Evolutionary conservation across 1,284 basidiomycete genomes (phyloP).

Genomic region (Veloboletus limbatus): DNA sequence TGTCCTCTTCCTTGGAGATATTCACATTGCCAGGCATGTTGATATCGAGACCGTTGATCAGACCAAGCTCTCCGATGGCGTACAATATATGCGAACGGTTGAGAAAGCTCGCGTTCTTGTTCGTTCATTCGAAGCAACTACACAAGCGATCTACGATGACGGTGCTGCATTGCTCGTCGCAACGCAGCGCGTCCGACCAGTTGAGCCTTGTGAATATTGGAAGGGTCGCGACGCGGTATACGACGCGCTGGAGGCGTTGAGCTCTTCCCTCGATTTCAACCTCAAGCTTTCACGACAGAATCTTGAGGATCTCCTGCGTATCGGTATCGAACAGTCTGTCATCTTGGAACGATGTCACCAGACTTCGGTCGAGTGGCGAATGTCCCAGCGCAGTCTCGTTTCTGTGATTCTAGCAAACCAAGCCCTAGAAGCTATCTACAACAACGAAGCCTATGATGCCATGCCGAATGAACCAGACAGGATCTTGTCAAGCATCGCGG

Average conservation of each 20-base stretch:
- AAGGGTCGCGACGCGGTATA: constrained; percentile 26
- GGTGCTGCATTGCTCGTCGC: constrained; percentile 43
- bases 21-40: constrained; percentile 51
- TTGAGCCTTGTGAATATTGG: constrained; percentile 32
- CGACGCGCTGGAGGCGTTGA: constrained; percentile 33
- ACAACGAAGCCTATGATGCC: constrained; percentile 14
- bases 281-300: constrained; percentile 37
- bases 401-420: constrained; percentile 29
- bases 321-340: constrained; percentile 42
- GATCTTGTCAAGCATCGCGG: constrained; percentile 9
- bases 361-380: constrained; percentile 46
- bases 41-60: constrained; percentile 48
- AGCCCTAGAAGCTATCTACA: constrained; percentile 20
- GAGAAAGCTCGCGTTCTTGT: constrained; percentile 46
- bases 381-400: constrained; percentile 43
- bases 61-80: constrained; percentile 29
- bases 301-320: constrained; percentile 40
- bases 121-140: constrained; percentile 46
- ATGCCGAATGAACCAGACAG: constrained; percentile 13
- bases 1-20: constrained; percentile 44
- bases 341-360: constrained; percentile 42
- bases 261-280: constrained; percentile 35
- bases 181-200: constrained; percentile 35
- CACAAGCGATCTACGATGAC: constrained; percentile 54
- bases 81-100: constrained; percentile 43